Evolutionary conservation across 192 early-diverging fungal species (phyloP).

Genomic region (Umbelopsis sp.): DNA sequence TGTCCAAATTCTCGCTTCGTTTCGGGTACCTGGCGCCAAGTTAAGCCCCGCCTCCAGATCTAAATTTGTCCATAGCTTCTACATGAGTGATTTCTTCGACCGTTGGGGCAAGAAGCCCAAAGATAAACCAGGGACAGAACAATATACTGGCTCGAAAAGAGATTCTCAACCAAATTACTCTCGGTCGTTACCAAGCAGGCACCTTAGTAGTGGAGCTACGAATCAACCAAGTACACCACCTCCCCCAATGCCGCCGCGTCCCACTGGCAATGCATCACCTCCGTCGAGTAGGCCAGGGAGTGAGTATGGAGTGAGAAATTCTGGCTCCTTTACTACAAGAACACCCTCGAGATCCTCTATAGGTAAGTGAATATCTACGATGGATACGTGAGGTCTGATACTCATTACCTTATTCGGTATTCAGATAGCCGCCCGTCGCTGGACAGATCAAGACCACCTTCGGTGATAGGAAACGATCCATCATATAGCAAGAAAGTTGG

Average conservation of each 20-base stretch:
- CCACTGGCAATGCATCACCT: background rate
- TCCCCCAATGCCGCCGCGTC: slow-evolving; percentile 8
- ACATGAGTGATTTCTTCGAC: slow-evolving; percentile 12
- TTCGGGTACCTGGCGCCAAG: background rate
- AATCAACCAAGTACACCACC: background rate
- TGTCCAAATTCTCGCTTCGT: too few relatives aligned
- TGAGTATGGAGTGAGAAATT: background rate
- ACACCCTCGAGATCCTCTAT: background rate
- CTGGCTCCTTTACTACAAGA: slow-evolving; percentile 2
- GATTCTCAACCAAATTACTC: background rate
- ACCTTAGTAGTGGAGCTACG: background rate
- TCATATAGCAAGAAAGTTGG: slow-evolving; percentile 10
- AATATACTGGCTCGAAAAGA: background rate
- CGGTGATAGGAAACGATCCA: background rate
- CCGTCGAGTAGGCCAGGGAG: background rate
- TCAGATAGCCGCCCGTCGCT: slow-evolving; percentile 3
- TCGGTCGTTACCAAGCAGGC: background rate
- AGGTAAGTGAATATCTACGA: background rate
- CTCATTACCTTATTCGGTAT: background rate
- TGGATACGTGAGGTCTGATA: background rate
- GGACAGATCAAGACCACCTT: slow-evolving; percentile 4
- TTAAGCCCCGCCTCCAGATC: background rate
- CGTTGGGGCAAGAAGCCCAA: slow-evolving; percentile 11
- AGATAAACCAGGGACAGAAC: background rate
- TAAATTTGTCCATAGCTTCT: background rate